Percentiles rank a stretch among this genome's conserved stretches.
Conservation (phyloP, 2,329 filamentous ascomycete species). For the Purpureocillium lavendulum region DNA sequence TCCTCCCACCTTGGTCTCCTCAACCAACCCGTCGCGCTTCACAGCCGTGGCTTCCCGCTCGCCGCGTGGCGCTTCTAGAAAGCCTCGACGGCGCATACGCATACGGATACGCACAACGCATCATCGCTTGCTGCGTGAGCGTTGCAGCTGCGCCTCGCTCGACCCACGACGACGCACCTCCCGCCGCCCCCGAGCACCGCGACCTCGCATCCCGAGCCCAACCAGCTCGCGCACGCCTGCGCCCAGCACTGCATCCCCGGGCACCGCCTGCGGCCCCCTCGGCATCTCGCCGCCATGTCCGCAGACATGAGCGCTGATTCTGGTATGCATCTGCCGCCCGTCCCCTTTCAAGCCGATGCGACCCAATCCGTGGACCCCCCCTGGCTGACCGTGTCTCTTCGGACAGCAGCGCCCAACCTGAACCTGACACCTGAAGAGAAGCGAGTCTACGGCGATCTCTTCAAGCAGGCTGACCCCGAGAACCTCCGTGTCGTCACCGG, state of each 20-base stretch:
- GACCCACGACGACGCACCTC: too few relatives aligned
- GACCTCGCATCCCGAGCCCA: too few relatives aligned
- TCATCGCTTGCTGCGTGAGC: too few relatives aligned
- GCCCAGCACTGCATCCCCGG: neutral
- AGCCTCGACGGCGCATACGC: too few relatives aligned
- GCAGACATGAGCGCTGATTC: constrained; percentile 14
- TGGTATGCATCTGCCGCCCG: constrained; percentile 7
- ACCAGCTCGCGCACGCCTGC: neutral
- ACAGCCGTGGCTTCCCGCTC: too few relatives aligned
- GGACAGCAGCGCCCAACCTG: constrained; percentile 54
- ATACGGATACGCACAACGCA: too few relatives aligned
- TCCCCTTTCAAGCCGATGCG: neutral
- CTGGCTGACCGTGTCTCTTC: constrained; percentile 8
- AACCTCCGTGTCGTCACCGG: constrained; percentile 89
- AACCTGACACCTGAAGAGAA: constrained; percentile 91
- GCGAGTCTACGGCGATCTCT: constrained; percentile 85
- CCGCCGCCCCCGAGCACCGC: too few relatives aligned
- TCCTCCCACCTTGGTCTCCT: too few relatives aligned
- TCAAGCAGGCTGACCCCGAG: constrained; percentile 86
- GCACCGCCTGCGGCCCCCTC: neutral
- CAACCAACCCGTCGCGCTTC: too few relatives aligned
- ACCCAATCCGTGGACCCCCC: too few relatives aligned
- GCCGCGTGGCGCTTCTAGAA: too few relatives aligned
- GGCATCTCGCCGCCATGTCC: constrained; percentile 13
- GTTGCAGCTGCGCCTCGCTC: too few relatives aligned